Evolutionary conservation across 495 filamentous ascomycete genomes (phyloP).

Genomic region (Choiromyces venosus): DNA sequence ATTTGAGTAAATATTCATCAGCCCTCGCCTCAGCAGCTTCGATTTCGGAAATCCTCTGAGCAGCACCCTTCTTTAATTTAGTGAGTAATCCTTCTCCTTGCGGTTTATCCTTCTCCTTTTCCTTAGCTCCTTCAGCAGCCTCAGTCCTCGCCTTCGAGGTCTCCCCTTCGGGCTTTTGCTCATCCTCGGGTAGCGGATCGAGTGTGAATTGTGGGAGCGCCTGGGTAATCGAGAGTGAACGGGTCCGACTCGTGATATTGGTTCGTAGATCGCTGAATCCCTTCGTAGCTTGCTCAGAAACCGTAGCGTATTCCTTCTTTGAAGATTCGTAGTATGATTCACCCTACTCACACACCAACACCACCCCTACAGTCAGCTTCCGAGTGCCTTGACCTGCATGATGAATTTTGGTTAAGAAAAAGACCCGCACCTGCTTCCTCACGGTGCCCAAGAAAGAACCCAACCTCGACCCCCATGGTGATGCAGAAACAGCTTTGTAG

Average conservation of each 20-base stretch:
- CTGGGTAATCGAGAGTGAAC: constrained; percentile 63
- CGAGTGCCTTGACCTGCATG: not conserved
- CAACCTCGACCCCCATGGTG: constrained; percentile 82
- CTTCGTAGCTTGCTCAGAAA: constrained; percentile 73
- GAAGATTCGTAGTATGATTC: constrained; percentile 81
- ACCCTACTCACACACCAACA: constrained; percentile 50
- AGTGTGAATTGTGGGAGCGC: constrained; percentile 35
- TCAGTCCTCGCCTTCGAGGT: constrained; percentile 42
- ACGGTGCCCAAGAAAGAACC: constrained; percentile 85
- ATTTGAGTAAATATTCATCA: constrained; percentile 89
- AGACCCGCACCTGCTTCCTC: constrained; percentile 64
- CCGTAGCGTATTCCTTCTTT: constrained; percentile 68
- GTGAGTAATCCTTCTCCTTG: constrained; percentile 53
- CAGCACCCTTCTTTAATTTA: constrained; percentile 74
- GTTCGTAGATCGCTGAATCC: constrained; percentile 70
- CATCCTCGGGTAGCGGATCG: constrained; percentile 26
- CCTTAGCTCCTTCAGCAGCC: constrained; percentile 20
- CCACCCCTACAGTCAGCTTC: not conserved
- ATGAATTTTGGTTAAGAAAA: not conserved
- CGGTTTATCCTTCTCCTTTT: constrained; percentile 23
- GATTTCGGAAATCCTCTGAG: constrained; percentile 80
- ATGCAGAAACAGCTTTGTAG: constrained; percentile 84
- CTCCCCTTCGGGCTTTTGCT: constrained; percentile 42
- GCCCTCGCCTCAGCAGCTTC: constrained; percentile 95
- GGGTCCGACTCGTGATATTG: constrained; percentile 63